phyloP scores from a whole-genome alignment of 176 grass and related monocot genomes.

The Sorghum bicolor region Sorghum_bicolor_NCBIv3 NC_012870.2:55829501-55830000 shows the following conservation, averaged over 20 bases:
- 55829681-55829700: neutral
- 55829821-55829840: conserved; percentile 34
- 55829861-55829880: conserved; percentile 37
- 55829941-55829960: conserved; percentile 57
- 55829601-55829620: neutral
- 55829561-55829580: neutral
- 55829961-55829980: conserved; percentile 43
- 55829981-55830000: neutral
- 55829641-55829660: neutral
- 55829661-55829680: neutral
- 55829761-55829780: conserved; percentile 87
- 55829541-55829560: neutral
- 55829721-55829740: conserved; percentile 78
- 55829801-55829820: conserved; percentile 47
- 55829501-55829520: neutral
- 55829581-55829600: neutral
- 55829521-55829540: neutral
- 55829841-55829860: conserved; percentile 49
- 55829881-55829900: conserved; percentile 44
- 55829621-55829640: neutral
- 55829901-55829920: conserved; percentile 20
- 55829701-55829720: conserved; percentile 38
- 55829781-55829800: conserved; percentile 65
- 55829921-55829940: conserved; percentile 47
- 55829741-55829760: conserved; percentile 87